These are phyloP conservation scores for Thamnidium elegans DNA, from an alignment of 192 early-diverging fungal species.

Conservation along the genomic window DNA sequence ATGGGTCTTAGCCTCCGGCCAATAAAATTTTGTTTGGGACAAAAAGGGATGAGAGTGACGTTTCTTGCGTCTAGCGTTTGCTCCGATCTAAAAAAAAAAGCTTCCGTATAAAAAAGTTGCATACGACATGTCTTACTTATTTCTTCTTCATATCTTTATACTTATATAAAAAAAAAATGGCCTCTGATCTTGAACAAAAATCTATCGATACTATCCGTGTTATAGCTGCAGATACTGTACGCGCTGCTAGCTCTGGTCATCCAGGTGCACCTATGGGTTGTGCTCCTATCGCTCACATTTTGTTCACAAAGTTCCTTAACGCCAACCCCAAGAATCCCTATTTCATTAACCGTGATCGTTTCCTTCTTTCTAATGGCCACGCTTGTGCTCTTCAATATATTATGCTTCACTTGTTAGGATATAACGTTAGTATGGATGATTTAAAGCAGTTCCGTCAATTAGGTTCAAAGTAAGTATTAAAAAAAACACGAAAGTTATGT, in stretches of 20 bases:
- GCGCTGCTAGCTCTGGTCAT: slow-evolving; percentile 90
- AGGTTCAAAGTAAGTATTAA: slow-evolving; percentile 64
- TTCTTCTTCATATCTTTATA: slow-evolving; percentile 15
- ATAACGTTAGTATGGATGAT: slow-evolving; percentile 85
- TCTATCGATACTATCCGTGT: slow-evolving; percentile 89
- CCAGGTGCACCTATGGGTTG: slow-evolving; percentile 98
- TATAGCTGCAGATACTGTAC: slow-evolving; percentile 84
- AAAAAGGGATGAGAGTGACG: no score
- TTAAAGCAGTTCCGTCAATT: slow-evolving; percentile 88
- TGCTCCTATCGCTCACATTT: slow-evolving; percentile 88
- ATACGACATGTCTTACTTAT: neutral
- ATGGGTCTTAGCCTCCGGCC: no score
- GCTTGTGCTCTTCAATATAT: slow-evolving; percentile 93
- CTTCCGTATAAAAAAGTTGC: no score
- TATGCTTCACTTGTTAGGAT: slow-evolving; percentile 85
- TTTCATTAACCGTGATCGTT: slow-evolving; percentile 96
- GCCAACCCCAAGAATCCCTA: slow-evolving; percentile 85
- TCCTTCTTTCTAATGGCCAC: slow-evolving; percentile 97
- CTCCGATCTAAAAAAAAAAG: no score
- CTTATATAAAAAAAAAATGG: slow-evolving; percentile 30
- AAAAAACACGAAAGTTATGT: neutral
- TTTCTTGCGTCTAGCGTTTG: no score
- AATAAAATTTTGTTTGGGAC: no score
- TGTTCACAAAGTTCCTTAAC: slow-evolving; percentile 83
- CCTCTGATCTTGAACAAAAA: slow-evolving; percentile 46